These are phyloP conservation scores for Dioscorea cayenensis DNA, from an alignment of 116 monocot species.

Conservation along the genomic window DNA sequence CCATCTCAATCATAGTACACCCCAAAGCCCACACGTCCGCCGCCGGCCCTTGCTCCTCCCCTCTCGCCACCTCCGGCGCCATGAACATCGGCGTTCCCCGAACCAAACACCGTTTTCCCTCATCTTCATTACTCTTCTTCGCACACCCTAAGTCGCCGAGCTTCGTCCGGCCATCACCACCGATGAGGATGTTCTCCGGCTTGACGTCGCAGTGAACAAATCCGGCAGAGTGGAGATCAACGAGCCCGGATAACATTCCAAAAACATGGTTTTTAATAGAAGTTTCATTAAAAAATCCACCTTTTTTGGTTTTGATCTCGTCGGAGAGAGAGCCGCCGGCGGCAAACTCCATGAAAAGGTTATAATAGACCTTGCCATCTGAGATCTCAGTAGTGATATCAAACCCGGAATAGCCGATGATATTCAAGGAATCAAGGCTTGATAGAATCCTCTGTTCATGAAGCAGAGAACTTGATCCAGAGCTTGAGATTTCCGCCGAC, in stretches of 20 bases:
- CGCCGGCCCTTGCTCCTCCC: constrained; percentile 40
- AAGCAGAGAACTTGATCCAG: constrained; percentile 21
- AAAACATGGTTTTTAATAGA: constrained; percentile 11
- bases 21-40: constrained; percentile 73
- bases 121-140: neutral
- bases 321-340: constrained; percentile 57
- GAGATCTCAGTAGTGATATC: constrained; percentile 17
- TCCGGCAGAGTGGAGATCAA: constrained; percentile 35
- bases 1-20: constrained; percentile 81
- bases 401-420: constrained; percentile 59
- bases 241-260: constrained; percentile 43
- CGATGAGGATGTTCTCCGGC: constrained; percentile 60
- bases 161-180: constrained; percentile 40
- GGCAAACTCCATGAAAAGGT: constrained; percentile 80
- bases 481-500: constrained; percentile 40
- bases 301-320: constrained; percentile 8
- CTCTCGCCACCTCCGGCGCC: constrained; percentile 46
- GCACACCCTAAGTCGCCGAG: constrained; percentile 74
- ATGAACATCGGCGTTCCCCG: constrained; percentile 54
- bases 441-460: constrained; percentile 56
- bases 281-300: constrained; percentile 21
- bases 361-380: constrained; percentile 20
- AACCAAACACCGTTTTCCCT: neutral
- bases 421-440: constrained; percentile 19
- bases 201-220: constrained; percentile 81